Base-by-base conservation (phyloP, 108 stramenopile species). In the Nitzschia putrida region DNA sequence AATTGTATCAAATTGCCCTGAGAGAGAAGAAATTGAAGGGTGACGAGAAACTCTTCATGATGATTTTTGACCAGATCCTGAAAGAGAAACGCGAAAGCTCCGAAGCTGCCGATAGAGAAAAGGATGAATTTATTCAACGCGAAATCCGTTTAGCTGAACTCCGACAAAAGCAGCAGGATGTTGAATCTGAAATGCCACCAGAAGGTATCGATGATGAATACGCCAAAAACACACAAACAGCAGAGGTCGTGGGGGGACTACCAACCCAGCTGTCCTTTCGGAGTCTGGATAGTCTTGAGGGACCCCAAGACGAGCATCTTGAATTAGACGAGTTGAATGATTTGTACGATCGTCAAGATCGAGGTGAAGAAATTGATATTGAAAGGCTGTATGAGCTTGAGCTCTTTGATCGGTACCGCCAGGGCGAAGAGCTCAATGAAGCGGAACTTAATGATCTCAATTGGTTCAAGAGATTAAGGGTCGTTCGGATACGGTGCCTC, bases 371-470 rank as follows among this genome's bases (percentile, higher is more conserved):
- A 16, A 53, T 75, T 1, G 53, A 67, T 38, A 45, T 53, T 39
- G 74, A 75, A 54, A 42, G 59, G 7, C 20, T 68, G 57, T 75
- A 53, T 38, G 64, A 75, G 21, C 65, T 75, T 3, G 66, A 75
- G 18, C 44, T 67, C 13, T 64, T 75, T 21, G 64, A 66, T n/a
- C 47, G 74, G 1, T 41, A 68, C 3, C 66, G 66, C 8, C 38
- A 60, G 43, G 76, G 68, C 2, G 76, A 70, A 56, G 47, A 55
- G 55, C 40, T 77, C 21, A 65, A 25, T 34, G 53, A 56, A 3
- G 68, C 69, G 16, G 74, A 75, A 55, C 41, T 60, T 2, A 53
- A 60, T 8, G 69, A 71, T 34, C 21, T 71, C 18, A 45, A 25
- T 16, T 61, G n/a, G 18, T 41, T 71, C 23, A 44, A 11, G 61